A percentile compares a stretch with the other conserved stretches of the same genome.
Evolutionary conservation across 345 rosid genomes (phyloP).

Genomic region (Eucalyptus melliodora): DNA sequence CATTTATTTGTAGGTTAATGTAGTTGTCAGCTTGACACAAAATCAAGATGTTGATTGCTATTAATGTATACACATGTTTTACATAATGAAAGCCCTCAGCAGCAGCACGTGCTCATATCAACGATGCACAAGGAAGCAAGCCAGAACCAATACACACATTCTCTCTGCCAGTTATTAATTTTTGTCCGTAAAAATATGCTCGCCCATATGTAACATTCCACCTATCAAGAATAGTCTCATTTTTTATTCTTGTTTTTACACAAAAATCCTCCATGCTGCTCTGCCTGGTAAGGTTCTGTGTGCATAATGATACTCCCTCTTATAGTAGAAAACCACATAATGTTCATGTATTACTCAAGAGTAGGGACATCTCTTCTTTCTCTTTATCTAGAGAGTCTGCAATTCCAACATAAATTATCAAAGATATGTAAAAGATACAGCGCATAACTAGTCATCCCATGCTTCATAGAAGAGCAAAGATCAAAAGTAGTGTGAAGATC

Average conservation of each 20-base stretch:
- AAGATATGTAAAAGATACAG: neutral
- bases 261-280: neutral
- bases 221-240: neutral
- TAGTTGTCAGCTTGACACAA: neutral
- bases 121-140: neutral
- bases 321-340: neutral
- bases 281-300: neutral
- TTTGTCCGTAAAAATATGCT: neutral
- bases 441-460: neutral
- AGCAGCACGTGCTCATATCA: neutral
- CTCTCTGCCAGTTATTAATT: neutral
- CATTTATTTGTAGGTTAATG: neutral
- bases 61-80: neutral
- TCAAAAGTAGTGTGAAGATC: neutral
- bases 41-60: neutral
- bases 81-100: neutral
- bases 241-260: neutral
- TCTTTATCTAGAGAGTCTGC: neutral
- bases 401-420: neutral
- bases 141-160: neutral
- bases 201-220: neutral
- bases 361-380: neutral
- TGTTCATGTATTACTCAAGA: neutral
- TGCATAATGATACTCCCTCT: neutral
- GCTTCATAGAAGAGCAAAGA: neutral